Conservation (phyloP, 192 early-diverging fungal genomes). For the Gonapodya sp. region DNA sequence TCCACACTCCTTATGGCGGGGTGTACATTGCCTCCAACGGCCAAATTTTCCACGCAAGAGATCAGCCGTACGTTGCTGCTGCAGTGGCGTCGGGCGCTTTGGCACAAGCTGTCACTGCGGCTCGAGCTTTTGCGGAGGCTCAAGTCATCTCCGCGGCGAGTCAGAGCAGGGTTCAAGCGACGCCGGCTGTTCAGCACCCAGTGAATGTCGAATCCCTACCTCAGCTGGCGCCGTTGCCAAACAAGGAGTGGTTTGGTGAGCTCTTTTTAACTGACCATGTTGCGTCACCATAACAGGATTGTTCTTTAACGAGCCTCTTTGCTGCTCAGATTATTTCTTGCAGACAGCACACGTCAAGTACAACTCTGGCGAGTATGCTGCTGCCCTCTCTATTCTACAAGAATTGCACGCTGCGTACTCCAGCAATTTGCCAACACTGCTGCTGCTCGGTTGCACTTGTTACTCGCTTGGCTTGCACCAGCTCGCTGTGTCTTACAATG, state of each 20-base stretch:
- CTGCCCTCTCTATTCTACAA: conserved; percentile 26
- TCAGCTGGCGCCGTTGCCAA: background rate
- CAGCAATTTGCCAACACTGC: conserved; percentile 68
- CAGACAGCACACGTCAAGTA: conserved; percentile 32
- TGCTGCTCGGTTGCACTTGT: conserved; percentile 79
- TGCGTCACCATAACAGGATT: no score
- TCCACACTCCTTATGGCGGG: background rate
- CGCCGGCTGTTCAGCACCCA: background rate
- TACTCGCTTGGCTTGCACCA: conserved; percentile 65
- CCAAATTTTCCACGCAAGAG: background rate
- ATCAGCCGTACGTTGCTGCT: background rate
- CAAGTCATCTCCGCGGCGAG: background rate
- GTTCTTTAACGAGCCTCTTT: no score
- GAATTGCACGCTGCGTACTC: conserved; percentile 18
- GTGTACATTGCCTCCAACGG: background rate
- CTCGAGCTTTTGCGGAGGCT: background rate
- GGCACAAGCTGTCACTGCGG: background rate
- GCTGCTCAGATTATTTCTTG: conserved; percentile 2
- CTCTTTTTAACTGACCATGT: background rate
- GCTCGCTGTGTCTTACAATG: conserved; percentile 70
- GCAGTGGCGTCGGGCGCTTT: background rate
- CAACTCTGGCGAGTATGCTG: conserved; percentile 24
- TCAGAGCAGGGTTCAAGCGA: background rate
- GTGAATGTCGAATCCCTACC: background rate
- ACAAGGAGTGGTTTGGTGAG: background rate